A percentile compares a stretch with the other conserved stretches of the same genome.
Conservation (phyloP, 176 grass and related monocot species). For the Triticum turgidum region DNA sequence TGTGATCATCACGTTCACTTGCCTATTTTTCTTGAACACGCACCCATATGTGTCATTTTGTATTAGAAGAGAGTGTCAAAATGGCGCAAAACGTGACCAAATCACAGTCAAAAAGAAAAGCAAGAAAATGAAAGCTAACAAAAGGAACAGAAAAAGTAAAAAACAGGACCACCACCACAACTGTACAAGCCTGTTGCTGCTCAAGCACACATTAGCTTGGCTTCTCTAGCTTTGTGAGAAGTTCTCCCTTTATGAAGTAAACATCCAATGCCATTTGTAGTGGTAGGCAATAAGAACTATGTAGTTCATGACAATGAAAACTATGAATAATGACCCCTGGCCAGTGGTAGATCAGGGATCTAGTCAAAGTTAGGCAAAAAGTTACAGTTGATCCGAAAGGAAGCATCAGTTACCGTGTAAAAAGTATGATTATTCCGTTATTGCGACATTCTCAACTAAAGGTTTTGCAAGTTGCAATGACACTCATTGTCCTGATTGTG, state of each 20-base stretch:
- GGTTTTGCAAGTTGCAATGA: conserved; percentile 9
- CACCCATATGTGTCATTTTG: background rate
- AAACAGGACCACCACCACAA: background rate
- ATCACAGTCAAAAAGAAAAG: background rate
- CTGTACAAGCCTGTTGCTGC: background rate
- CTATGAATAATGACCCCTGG: conserved; percentile 10
- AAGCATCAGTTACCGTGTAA: conserved; percentile 18
- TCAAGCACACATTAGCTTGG: background rate
- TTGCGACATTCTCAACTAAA: conserved; percentile 19
- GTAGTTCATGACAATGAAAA: conserved; percentile 30
- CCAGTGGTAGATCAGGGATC: background rate
- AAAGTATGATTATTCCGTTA: conserved; percentile 25
- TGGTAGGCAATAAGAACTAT: conserved; percentile 28
- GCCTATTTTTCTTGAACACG: background rate
- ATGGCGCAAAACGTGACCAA: background rate
- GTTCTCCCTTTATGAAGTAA: conserved; percentile 7
- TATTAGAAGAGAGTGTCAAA: background rate
- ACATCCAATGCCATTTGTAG: conserved; percentile 1
- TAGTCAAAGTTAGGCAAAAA: conserved; percentile 35
- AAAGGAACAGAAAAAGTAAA: background rate
- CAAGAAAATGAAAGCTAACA: background rate
- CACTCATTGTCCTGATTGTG: conserved; percentile 37
- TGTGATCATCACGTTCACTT: background rate
- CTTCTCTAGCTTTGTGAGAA: conserved; percentile 22
- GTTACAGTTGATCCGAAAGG: conserved; percentile 21